Evolutionary conservation across 2,329 filamentous ascomycete species (phyloP).

Genomic region (Cercospora zeina): DNA sequence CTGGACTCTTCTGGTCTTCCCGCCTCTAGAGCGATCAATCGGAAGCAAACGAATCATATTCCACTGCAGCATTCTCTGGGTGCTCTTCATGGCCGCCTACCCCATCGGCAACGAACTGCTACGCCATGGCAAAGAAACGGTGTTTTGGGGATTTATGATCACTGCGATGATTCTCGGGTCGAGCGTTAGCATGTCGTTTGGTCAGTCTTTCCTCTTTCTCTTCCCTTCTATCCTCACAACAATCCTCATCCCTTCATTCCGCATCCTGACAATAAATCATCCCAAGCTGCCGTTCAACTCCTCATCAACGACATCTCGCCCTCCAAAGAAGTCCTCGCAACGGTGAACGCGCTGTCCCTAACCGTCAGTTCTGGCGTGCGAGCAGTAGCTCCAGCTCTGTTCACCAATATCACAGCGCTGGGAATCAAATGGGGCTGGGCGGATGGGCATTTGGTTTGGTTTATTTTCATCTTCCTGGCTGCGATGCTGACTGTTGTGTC

Average conservation of each 20-base stretch:
- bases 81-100: conserved; percentile 60
- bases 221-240: neutral
- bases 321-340: conserved; percentile 63
- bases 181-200: conserved; percentile 69
- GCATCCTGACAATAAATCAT: neutral
- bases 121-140: conserved; percentile 44
- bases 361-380: conserved; percentile 63
- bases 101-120: conserved; percentile 61
- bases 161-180: conserved; percentile 56
- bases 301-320: conserved; percentile 73
- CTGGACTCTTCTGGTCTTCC: conserved; percentile 72
- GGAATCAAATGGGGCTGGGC: conserved; percentile 64
- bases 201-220: conserved; percentile 35
- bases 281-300: conserved; percentile 63
- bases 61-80: conserved; percentile 60
- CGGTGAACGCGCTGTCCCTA: conserved; percentile 68
- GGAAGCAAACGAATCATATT: conserved; percentile 68
- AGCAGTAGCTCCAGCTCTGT: conserved; percentile 65
- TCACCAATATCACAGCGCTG: conserved; percentile 67
- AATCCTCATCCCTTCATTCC: neutral
- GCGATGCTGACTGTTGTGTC: conserved; percentile 9
- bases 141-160: conserved; percentile 61
- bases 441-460: conserved; percentile 66
- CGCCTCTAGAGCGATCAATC: conserved; percentile 62
- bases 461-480: conserved; percentile 52